phyloP scores from a whole-genome alignment of 805 yeast genomes.

The Pichia paraexigua region DNA sequence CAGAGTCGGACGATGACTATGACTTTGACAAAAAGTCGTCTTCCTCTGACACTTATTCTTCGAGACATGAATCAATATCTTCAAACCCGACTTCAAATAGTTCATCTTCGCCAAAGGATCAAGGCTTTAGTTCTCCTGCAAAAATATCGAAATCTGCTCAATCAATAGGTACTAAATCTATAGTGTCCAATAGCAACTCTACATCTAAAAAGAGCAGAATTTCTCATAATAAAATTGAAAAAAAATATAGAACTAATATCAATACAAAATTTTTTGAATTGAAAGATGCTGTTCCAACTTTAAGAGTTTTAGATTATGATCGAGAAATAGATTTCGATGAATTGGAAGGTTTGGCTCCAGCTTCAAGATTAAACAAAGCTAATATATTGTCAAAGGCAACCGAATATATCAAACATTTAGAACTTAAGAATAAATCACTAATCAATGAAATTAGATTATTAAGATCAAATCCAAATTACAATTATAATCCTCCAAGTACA shows the following conservation, averaged over 20 bases:
- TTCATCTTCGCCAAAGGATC: not conserved
- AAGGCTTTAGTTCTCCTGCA: not conserved
- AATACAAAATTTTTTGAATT: slow-evolving; percentile 62
- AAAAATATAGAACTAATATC: slow-evolving; percentile 71
- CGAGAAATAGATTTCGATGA: slow-evolving; percentile 30
- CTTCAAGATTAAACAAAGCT: slow-evolving; percentile 69
- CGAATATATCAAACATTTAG: slow-evolving; percentile 70
- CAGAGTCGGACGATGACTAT: not conserved
- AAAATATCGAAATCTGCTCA: not conserved
- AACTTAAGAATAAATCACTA: slow-evolving; percentile 46
- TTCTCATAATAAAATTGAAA: slow-evolving; percentile 74
- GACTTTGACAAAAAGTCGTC: not conserved
- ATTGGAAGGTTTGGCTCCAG: slow-evolving; percentile 70
- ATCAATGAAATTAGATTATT: slow-evolving; percentile 40
- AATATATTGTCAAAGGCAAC: slow-evolving; percentile 70
- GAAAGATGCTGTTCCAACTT: slow-evolving; percentile 71
- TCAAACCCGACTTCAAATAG: not conserved
- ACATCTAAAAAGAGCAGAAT: slow-evolving; percentile 43
- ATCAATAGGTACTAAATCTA: not conserved
- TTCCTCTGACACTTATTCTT: not conserved
- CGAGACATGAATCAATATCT: not conserved
- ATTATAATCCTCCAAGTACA: slow-evolving; percentile 1
- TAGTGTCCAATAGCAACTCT: too few relatives aligned
- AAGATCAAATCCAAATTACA: slow-evolving; percentile 3
- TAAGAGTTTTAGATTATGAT: slow-evolving; percentile 46